Base-by-base conservation (phyloP, 441 rosid species). In the Pelargonium hybrid region DNA sequence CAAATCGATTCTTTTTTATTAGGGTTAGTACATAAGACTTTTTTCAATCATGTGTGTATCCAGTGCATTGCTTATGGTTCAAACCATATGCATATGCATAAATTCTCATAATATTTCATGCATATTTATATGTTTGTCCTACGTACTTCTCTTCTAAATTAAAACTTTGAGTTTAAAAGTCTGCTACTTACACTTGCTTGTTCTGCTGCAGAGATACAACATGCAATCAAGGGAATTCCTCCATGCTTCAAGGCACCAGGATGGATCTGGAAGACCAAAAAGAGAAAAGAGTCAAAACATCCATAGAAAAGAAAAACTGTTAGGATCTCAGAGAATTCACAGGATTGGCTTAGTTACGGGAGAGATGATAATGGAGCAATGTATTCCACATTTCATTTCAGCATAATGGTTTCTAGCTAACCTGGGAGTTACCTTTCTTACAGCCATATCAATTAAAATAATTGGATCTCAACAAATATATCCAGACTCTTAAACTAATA, bases 191-290 rank as follows among this genome's bases (percentile, higher is more conserved):
- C 97, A 69, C 77, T 88, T 73, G 98, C 90, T 70, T 84, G 90
- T 77, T 91, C 87, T 45, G 92, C 96, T 61, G 97, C 95, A 63
- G 95, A 82, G 75, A 90, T 79, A 83, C 98, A 93, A 75, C 92
- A 86, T 64, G 97, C 83, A 80, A 93, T 88, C 82, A 93, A 74
- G 41, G 93, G 91, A 78, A 85, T 72, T 68, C 97, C 97, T 69
- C 96, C 96, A 48, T 86, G 87, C 82, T 88, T 88, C 73, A 91
- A 80, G 69, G 95, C 94, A 69, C 93, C 81, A 41, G 98, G 98
- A 83, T 93, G 97, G 76, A 93, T 86, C 98, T 93, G 84, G 74
- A 82, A 57, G 67, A 64, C 43, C 70, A 73, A 66, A 56, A 74
- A 17, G 67, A 66, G 14, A 14, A 14, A 11, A 14, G 26, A 23